A percentile compares a stretch with the other conserved stretches of the same genome.
Conservation (phyloP, 441 rosid species). For the Syzygium syzygioides region DNA sequence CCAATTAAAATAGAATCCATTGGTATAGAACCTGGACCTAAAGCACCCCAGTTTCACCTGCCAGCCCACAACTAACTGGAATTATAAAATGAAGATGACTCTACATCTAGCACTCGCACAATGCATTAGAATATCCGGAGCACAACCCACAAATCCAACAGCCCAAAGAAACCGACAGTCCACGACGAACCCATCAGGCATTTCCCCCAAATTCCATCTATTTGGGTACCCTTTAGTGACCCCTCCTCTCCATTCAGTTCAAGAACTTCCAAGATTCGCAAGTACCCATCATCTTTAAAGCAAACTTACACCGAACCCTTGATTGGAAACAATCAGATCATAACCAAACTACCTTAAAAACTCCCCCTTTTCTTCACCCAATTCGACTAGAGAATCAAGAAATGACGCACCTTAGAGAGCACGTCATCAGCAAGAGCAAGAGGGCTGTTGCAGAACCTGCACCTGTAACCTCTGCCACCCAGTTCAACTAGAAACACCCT, state of each 20-base stretch:
- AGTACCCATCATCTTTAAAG: neutral
- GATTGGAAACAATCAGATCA: neutral
- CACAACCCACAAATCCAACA: neutral
- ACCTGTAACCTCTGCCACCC: neutral
- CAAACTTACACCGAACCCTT: neutral
- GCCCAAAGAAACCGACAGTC: neutral
- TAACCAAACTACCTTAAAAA: neutral
- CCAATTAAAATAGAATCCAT: neutral
- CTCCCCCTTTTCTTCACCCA: neutral
- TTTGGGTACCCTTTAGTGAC: neutral
- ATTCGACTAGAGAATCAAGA: neutral
- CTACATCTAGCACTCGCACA: neutral
- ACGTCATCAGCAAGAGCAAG: neutral
- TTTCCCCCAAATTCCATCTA: neutral
- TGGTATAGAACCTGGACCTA: neutral
- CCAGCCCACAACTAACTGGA: neutral
- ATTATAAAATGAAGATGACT: neutral
- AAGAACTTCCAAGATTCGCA: neutral
- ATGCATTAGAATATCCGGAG: neutral
- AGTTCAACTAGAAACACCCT: neutral
- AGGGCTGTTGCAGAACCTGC: conserved; percentile 1
- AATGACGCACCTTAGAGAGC: neutral
- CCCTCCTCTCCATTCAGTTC: neutral
- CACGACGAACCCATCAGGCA: neutral
- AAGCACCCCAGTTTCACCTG: neutral